Evolutionary conservation across 352 stramenopile species (phyloP), one percentile per base, ranked within the genome.

Genomic region (Phytophthora sojae): DNA sequence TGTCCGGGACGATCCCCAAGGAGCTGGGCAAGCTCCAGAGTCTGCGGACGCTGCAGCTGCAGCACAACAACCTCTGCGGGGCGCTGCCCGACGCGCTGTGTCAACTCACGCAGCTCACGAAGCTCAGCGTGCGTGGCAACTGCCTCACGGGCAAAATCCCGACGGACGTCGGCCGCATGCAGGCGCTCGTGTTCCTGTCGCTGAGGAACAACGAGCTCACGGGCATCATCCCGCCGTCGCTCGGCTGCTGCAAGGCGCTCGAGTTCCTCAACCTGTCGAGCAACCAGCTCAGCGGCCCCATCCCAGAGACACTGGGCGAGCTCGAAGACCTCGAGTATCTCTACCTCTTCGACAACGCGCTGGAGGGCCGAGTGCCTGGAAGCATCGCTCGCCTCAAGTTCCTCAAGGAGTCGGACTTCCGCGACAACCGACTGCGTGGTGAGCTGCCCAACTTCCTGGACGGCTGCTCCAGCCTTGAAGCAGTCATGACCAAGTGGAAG

Each of bases 231-330:
- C 89, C 89, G 3, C 61, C 78, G 21, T 92, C 85, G 8, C 79
- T 96, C 39, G 85, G 87, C 26, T 63, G 75, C 17, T 96, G 89
- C 71, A 91, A 89, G 60, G 73, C 80, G 23, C 80, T 96, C 35
- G 88, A 95, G 67, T 96, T 95, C 68, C 84, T 96, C 29, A 95
- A 96, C 54, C 37, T 96, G 15, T 95, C 86, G 19, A 95, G 82
- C 75, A 96, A 96, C 66, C 75, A 92, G 19, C 69, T 96, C 5
- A 88, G 76, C 6, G 89, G 89, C 32, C 57, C 35, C 29, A 95
- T 96, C 54, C 89, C 89, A 0, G 80, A 91, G 50, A 73, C 75
- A 6, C 69, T 96, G 55, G 82, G 84, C n/a, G 77, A 94, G 35
- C 74, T 95, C 1, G 80, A 93, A 70, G 78, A 91, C 54, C 82